Conservation (phyloP, 768 basidiomycete genomes). For the Pluteus cervinus region DNA sequence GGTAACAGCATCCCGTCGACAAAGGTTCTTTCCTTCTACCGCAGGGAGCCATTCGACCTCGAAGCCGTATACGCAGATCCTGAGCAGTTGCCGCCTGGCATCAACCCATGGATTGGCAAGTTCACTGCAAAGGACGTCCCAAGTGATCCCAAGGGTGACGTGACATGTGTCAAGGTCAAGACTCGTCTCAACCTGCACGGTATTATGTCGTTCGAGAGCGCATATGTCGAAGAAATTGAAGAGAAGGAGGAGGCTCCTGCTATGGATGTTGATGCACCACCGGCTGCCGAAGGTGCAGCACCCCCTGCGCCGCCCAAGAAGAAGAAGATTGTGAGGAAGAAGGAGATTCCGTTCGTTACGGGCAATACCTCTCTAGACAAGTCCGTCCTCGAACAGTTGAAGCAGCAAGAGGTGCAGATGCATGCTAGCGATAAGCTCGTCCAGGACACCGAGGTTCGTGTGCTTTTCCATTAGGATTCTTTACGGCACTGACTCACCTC, state of each 20-base stretch:
- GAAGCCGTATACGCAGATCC: conserved; percentile 82
- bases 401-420: conserved; percentile 87
- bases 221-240: conserved; percentile 80
- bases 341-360: conserved; percentile 69
- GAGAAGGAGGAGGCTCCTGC: conserved; percentile 61
- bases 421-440: conserved; percentile 91
- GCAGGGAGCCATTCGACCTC: conserved; percentile 82
- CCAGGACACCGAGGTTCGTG: conserved; percentile 87
- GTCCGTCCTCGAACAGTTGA: conserved; percentile 53
- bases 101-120: conserved; percentile 82
- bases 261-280: conserved; percentile 37
- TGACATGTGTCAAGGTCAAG: conserved; percentile 85
- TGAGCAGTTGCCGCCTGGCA: conserved; percentile 59
- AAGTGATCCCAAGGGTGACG: conserved; percentile 60
- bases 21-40: conserved; percentile 93
- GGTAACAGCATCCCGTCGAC: conserved; percentile 88
- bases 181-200: conserved; percentile 84
- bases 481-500: conserved; percentile 1
- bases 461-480: not conserved
- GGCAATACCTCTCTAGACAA: conserved; percentile 61
- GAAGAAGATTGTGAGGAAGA: conserved; percentile 82
- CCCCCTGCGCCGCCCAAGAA: conserved; percentile 62
- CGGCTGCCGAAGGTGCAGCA: conserved; percentile 38
- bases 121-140: conserved; percentile 83
- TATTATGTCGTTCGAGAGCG: conserved; percentile 77